These are phyloP conservation scores for Diaporthe vexans DNA, from an alignment of 2,329 filamentous ascomycete species.

Conservation along the genomic window DNA sequence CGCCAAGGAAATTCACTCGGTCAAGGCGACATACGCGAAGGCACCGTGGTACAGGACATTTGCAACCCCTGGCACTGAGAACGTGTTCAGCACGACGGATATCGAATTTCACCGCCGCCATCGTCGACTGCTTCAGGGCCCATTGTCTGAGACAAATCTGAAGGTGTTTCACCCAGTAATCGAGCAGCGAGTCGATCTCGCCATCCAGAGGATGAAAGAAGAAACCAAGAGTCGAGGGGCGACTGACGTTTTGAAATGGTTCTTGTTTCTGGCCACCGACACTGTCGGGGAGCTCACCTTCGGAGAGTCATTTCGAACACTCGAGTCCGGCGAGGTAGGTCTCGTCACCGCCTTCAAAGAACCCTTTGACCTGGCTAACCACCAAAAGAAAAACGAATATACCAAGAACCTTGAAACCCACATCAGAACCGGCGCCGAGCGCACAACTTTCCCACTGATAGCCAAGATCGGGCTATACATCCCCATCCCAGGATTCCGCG, in stretches of 20 bases:
- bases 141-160: conserved; percentile 56
- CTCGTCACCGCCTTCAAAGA: fast-evolving
- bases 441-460: conserved; percentile 49
- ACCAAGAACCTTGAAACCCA: conserved; percentile 54
- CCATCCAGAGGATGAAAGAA: conserved; percentile 59
- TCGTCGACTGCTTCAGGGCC: conserved; percentile 57
- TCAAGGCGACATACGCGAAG: conserved; percentile 50
- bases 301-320: conserved; percentile 66
- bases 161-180: conserved; percentile 52
- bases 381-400: conserved; percentile 57
- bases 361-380: background rate
- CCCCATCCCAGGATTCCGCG: conserved; percentile 32
- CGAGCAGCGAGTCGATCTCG: conserved; percentile 52
- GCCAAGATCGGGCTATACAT: conserved; percentile 19
- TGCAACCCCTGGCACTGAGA: conserved; percentile 39
- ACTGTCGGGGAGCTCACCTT: conserved; percentile 67
- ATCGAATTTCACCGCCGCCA: conserved; percentile 55
- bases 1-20: conserved; percentile 47
- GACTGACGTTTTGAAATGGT: conserved; percentile 67
- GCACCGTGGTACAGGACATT: conserved; percentile 44
- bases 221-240: conserved; percentile 55
- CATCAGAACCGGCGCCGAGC: conserved; percentile 42
- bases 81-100: conserved; percentile 58
- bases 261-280: conserved; percentile 65
- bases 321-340: conserved; percentile 64